These are phyloP conservation scores for Alternaria alternata DNA, from an alignment of 2,329 filamentous ascomycete genomes.

Conservation along the genomic window DNA sequence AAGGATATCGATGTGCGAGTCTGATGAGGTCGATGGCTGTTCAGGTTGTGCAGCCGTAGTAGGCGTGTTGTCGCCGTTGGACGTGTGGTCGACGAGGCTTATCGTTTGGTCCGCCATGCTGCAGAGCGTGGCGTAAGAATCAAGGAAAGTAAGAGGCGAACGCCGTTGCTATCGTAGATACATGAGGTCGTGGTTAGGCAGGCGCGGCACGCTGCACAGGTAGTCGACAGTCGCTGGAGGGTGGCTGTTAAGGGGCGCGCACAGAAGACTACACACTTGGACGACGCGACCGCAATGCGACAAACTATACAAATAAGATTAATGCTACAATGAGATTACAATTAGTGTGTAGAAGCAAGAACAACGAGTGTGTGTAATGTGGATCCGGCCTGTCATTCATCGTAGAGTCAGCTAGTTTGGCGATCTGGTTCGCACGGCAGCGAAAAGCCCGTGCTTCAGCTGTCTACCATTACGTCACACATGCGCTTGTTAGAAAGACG, in stretches of 20 bases:
- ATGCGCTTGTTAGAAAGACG: constrained; percentile 31
- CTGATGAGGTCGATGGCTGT: constrained; percentile 27
- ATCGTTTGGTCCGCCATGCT: constrained; percentile 69
- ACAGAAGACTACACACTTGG: constrained; percentile 7
- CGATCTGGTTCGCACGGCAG: constrained; percentile 29
- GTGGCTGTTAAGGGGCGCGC: constrained; percentile 33
- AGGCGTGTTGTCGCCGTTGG: constrained; percentile 49
- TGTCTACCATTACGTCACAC: constrained; percentile 38
- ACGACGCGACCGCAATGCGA: constrained; percentile 9
- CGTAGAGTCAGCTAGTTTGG: constrained; percentile 20
- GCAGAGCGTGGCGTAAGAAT: constrained; percentile 1
- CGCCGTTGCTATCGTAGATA: constrained; percentile 39
- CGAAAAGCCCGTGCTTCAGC: constrained; percentile 28
- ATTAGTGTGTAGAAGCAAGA: constrained; percentile 12
- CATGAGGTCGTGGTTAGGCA: constrained; percentile 39
- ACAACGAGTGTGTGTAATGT: constrained; percentile 7
- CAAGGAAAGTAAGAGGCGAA: constrained; percentile 21
- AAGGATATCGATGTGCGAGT: constrained; percentile 73
- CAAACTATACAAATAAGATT: constrained; percentile 1
- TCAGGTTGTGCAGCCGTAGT: constrained; percentile 25
- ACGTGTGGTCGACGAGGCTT: constrained; percentile 66
- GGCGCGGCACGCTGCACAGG: constrained; percentile 20
- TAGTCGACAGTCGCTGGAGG: not conserved
- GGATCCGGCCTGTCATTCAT: constrained; percentile 6
- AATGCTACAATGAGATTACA: constrained; percentile 5